A percentile compares a stretch with the other conserved stretches of the same genome.
Conservation (phyloP, 805 yeast genomes). For the Barnettozyma salicaria region DNA sequence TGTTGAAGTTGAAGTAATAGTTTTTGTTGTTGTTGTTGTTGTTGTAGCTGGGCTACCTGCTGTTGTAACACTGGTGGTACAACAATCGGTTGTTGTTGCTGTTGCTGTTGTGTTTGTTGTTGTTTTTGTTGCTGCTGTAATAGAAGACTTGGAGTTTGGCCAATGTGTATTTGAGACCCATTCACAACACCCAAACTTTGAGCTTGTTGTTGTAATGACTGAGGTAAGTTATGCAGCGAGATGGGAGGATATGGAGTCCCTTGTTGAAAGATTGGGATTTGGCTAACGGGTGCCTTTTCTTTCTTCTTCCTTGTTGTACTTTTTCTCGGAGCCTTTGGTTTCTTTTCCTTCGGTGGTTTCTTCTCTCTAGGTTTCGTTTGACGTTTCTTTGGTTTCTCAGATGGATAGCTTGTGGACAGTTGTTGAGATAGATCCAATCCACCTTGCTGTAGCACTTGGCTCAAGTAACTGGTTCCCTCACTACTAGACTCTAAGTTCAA, state of each 20-base stretch:
- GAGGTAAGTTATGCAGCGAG: slow-evolving; percentile 9
- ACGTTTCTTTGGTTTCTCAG: slow-evolving; percentile 15
- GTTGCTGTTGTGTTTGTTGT: neutral
- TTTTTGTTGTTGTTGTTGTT: slow-evolving; percentile 22
- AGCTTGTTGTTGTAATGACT: slow-evolving; percentile 19
- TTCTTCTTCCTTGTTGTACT: slow-evolving; percentile 23
- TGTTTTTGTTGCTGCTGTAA: neutral
- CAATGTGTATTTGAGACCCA: slow-evolving; percentile 5
- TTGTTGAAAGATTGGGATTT: slow-evolving; percentile 22
- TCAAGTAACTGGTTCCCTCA: slow-evolving; percentile 9
- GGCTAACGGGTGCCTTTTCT: slow-evolving; percentile 19
- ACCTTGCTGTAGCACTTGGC: slow-evolving; percentile 24
- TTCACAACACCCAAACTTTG: slow-evolving; percentile 4
- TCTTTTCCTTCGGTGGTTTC: slow-evolving; percentile 23
- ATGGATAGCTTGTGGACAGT: neutral
- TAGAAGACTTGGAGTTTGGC: no score
- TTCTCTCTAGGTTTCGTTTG: slow-evolving; percentile 17
- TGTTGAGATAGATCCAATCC: slow-evolving; percentile 13
- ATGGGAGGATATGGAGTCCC: slow-evolving; percentile 18
- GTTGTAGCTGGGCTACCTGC: slow-evolving; percentile 23
- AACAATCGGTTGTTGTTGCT: slow-evolving; percentile 6
- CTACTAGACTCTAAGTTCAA: slow-evolving; percentile 25
- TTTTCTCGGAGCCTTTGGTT: slow-evolving; percentile 26
- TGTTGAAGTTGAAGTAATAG: slow-evolving; percentile 14
- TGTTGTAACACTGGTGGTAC: slow-evolving; percentile 15